A percentile compares a stretch with the other conserved stretches of the same genome.
phyloP scores from a whole-genome alignment of 176 grass and related monocot genomes.

The Juncus effusus region DNA sequence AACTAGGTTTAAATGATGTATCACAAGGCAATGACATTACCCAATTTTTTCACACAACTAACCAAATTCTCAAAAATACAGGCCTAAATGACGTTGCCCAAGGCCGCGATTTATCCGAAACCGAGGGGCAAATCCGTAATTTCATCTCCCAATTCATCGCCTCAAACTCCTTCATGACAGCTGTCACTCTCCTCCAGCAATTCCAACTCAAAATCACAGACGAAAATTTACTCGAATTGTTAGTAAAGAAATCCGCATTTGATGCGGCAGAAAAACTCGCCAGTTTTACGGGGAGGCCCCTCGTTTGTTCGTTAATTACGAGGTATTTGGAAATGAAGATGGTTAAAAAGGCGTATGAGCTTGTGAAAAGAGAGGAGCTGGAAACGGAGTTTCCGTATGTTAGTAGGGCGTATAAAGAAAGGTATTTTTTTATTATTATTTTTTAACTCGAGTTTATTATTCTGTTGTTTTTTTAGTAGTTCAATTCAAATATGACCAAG shows the following conservation, averaged over 20 bases:
- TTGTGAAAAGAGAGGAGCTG: slow-evolving; percentile 75
- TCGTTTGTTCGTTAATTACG: slow-evolving; percentile 60
- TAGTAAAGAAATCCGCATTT: slow-evolving; percentile 64
- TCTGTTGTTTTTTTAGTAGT: too few relatives aligned
- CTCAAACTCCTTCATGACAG: slow-evolving; percentile 62
- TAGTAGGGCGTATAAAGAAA: slow-evolving; percentile 78
- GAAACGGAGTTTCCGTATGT: slow-evolving; percentile 77
- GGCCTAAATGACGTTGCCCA: slow-evolving; percentile 5
- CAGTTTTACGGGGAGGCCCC: slow-evolving; percentile 63
- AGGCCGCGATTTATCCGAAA: background rate
- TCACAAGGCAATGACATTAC: too few relatives aligned
- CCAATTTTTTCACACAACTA: too few relatives aligned
- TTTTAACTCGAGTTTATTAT: too few relatives aligned
- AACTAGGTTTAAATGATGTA: too few relatives aligned
- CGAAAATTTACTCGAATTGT: slow-evolving; percentile 52
- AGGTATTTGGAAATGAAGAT: slow-evolving; percentile 71
- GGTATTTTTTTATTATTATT: slow-evolving; percentile 50
- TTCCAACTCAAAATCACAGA: slow-evolving; percentile 60
- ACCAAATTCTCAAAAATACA: background rate
- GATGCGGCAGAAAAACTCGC: slow-evolving; percentile 74
- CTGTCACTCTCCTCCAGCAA: slow-evolving; percentile 59
- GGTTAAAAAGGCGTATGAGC: slow-evolving; percentile 76
- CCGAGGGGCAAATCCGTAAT: slow-evolving; percentile 3
- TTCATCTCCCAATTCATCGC: slow-evolving; percentile 34
- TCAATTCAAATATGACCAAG: too few relatives aligned